Evolutionary conservation across 345 rosid genomes (phyloP), one percentile per base, ranked within the genome.

Genomic region (Populus euphratica): DNA sequence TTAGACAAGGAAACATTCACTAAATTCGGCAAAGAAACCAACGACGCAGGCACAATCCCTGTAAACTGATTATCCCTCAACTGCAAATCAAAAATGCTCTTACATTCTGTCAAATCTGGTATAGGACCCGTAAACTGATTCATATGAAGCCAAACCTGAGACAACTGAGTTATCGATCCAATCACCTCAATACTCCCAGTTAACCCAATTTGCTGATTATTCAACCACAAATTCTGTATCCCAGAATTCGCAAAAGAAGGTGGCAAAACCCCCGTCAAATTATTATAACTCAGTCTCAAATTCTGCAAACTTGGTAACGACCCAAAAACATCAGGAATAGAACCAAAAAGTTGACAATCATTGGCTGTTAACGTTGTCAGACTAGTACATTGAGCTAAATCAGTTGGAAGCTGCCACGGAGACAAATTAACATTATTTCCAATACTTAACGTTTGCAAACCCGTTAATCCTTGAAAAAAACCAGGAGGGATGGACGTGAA

Each of bases 121-220:
- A 95, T 90, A 0, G 88, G 89, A 65, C 98, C 99, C 2, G 83
- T 68, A 76, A 95, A 92, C 74, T 81, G 85, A 76, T 95, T 95
- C 52, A 85, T 85, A 0, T 93, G 94, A 8, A 95, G 85, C 99
- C 98, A 96, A n/a, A 86, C 96, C 83, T 91, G 93, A 13, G 69
- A 33, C 79, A 96, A 68, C 63, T 83, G 83, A 9, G 81, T 66
- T 98, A 96, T 93, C 29, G 78, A 77, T 6, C 91, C 78, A 16
- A 96, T 79, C 52, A 96, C 92, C 0, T 86, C 81, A 39, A 93
- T 79, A 18, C 83, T 82, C 13, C 98, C 99, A 0, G 88, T 72
- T 25, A 96, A 77, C 12, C 98, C 98, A 2, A 14, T 2, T 0
- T 18, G 6, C 76, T 95, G 98, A 74, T 93, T 85, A 78, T 95